phyloP scores from a whole-genome alignment of 2,329 filamentous ascomycete species.

The Exophiala oligosperma region DNA sequence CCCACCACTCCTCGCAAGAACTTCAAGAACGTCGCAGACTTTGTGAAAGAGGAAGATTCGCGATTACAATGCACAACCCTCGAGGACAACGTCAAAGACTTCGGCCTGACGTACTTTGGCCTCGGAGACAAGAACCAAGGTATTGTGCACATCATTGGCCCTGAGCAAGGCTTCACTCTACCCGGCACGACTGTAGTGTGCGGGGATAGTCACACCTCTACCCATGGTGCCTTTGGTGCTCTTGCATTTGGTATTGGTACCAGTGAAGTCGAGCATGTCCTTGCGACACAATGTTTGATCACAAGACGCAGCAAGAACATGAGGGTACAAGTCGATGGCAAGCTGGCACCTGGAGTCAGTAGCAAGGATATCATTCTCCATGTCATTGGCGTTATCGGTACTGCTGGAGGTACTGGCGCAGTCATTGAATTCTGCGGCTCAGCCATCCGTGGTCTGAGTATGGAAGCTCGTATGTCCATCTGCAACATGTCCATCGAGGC shows the following conservation, averaged over 20 bases:
- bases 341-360: slow-evolving; percentile 85
- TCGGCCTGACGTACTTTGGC: slow-evolving; percentile 95
- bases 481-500: slow-evolving; percentile 99
- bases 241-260: slow-evolving; percentile 97
- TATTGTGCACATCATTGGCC: slow-evolving; percentile 97
- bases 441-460: slow-evolving; percentile 82
- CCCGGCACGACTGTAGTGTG: slow-evolving; percentile 96
- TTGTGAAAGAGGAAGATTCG: slow-evolving; percentile 93
- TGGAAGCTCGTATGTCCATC: slow-evolving; percentile 98
- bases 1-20: slow-evolving; percentile 87
- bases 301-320: slow-evolving; percentile 98
- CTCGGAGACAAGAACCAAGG: slow-evolving; percentile 95
- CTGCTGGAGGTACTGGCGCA: slow-evolving; percentile 87
- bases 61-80: slow-evolving; percentile 91
- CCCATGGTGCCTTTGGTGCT: slow-evolving; percentile 92
- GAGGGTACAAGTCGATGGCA: slow-evolving; percentile 91
- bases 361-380: slow-evolving; percentile 95
- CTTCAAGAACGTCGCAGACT: slow-evolving; percentile 89
- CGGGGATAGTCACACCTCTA: slow-evolving; percentile 97
- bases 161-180: slow-evolving; percentile 97
- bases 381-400: slow-evolving; percentile 90
- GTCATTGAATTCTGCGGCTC: slow-evolving; percentile 98
- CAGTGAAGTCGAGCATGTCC: slow-evolving; percentile 96
- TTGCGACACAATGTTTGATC: slow-evolving; percentile 93
- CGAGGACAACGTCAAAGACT: slow-evolving; percentile 96